These are phyloP conservation scores for Diaporthe ampelina DNA, from an alignment of 2,329 filamentous ascomycete genomes.

Conservation along the genomic window DNA sequence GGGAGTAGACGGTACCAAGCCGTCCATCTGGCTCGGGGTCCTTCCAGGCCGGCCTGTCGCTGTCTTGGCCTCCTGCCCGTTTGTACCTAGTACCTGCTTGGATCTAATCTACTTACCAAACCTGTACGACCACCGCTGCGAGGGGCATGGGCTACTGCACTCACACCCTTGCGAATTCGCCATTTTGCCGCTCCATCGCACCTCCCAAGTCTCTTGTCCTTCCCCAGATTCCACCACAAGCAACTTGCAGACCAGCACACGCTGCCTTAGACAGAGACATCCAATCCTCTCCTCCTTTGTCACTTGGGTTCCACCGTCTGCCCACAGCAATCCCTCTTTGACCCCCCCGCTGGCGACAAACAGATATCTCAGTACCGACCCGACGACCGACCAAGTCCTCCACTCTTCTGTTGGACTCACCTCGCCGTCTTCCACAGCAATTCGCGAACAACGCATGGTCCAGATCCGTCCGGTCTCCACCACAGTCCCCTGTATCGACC, in stretches of 20 bases:
- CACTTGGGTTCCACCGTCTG: constrained; percentile 18
- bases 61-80: neutral
- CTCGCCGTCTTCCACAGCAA: constrained; percentile 21
- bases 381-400: constrained; percentile 24
- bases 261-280: neutral
- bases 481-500: constrained; percentile 9
- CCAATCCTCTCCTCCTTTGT: constrained; percentile 12
- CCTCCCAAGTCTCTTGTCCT: constrained; percentile 23
- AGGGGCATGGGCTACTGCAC: neutral
- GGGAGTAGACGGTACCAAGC: constrained; percentile 15
- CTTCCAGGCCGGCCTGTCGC: neutral
- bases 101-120: constrained; percentile 20
- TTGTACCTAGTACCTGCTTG: constrained; percentile 8
- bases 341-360: neutral
- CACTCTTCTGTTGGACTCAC: constrained; percentile 14
- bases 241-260: neutral
- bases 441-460: neutral
- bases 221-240: constrained; percentile 20
- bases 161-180: constrained; percentile 37
- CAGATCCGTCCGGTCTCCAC: constrained; percentile 6
- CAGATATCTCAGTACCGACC: constrained; percentile 17
- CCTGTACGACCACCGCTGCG: neutral
- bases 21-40: too few species aligned
- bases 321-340: neutral
- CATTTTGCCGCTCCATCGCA: constrained; percentile 42